Evolutionary conservation across 371 early-diverging fungal genomes (phyloP).

Genomic region (Mortierella sp.): DNA sequence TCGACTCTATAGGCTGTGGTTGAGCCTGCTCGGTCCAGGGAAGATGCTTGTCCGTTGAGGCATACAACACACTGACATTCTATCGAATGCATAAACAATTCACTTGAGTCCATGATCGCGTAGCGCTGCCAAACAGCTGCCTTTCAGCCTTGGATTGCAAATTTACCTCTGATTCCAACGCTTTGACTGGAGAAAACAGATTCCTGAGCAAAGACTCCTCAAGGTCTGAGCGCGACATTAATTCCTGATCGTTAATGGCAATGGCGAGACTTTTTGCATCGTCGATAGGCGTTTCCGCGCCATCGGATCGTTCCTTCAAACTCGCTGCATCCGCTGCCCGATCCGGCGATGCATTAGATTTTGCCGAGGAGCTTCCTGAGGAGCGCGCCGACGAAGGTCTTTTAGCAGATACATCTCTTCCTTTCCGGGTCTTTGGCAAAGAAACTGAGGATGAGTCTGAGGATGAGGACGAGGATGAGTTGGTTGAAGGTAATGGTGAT

Average conservation of each 20-base stretch:
- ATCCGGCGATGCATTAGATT: not conserved
- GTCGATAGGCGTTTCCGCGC: constrained; percentile 10
- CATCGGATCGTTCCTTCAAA: not conserved
- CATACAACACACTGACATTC: constrained; percentile 53
- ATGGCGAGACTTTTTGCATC: constrained; percentile 49
- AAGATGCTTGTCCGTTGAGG: constrained; percentile 52
- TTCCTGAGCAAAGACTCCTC: constrained; percentile 43
- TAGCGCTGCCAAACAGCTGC: not conserved
- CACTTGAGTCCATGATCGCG: not conserved
- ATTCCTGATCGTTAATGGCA: constrained; percentile 27
- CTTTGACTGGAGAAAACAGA: constrained; percentile 25
- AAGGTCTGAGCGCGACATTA: constrained; percentile 46
- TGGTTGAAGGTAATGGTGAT: not conserved
- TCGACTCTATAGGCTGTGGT: constrained; percentile 20
- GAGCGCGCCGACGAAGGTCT: not conserved
- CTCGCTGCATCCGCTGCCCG: not conserved
- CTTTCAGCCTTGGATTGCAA: too few species aligned
- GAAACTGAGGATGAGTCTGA: not conserved
- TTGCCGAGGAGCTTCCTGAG: not conserved
- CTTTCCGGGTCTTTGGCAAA: not conserved
- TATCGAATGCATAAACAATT: constrained; percentile 4
- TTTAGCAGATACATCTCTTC: not conserved
- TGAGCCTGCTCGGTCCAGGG: constrained; percentile 43
- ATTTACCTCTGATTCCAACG: constrained; percentile 37
- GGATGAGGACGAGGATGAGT: not conserved